Evolutionary conservation across 768 basidiomycete genomes (phyloP).

Genomic region (Trametes elegans): DNA sequence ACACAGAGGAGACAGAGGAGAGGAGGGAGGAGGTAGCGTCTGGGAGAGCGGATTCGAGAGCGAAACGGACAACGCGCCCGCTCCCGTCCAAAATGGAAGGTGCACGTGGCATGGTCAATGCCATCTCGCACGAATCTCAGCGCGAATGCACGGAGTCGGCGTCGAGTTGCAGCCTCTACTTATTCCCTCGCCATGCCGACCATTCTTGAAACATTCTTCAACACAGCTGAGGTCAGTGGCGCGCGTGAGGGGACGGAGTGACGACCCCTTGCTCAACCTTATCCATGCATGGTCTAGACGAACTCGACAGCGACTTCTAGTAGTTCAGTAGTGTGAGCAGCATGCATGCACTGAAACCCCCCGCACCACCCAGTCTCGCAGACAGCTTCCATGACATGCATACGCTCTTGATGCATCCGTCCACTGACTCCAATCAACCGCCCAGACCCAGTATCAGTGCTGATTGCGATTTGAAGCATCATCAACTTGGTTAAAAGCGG

Average conservation of each 20-base stretch:
- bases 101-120: background rate
- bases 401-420: too few species aligned
- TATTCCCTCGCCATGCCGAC: background rate
- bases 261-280: background rate
- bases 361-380: too few species aligned
- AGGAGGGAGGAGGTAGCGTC: background rate
- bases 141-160: background rate
- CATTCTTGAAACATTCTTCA: background rate
- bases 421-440: too few species aligned
- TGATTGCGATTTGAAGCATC: too few species aligned
- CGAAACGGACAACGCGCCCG: slow-evolving; percentile 5
- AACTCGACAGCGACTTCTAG: too few species aligned
- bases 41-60: slow-evolving; percentile 4
- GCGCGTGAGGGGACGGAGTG: background rate
- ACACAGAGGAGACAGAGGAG: background rate
- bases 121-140: background rate
- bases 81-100: slow-evolving; percentile 6
- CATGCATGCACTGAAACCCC: too few species aligned
- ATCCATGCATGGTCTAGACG: too few species aligned
- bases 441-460: too few species aligned
- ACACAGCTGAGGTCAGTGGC: background rate
- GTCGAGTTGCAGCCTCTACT: background rate
- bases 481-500: too few species aligned
- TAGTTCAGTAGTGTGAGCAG: too few species aligned
- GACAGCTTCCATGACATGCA: too few species aligned